Base-by-base conservation (phyloP, 345 rosid species). In the Stellera chamaejasme region DNA sequence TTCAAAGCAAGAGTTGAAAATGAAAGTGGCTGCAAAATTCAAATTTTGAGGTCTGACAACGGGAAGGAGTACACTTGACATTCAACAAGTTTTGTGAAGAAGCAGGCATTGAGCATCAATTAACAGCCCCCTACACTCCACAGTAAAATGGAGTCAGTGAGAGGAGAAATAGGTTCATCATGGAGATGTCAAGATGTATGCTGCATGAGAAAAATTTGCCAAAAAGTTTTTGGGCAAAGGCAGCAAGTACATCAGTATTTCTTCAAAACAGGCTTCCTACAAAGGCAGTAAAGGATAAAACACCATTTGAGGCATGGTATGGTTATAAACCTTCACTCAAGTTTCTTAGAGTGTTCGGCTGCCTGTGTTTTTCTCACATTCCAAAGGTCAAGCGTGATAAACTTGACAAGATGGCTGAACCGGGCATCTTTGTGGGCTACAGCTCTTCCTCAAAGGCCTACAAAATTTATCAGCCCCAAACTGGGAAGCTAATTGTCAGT, bases 171-270 rank as follows among this genome's bases (percentile, higher is more conserved):
- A 16, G n/a, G n/a, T 9, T 12, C 6, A 23, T 42, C 14, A 8
- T 65, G 50, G 68, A 64, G 50, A 64, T 64, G 68, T 26, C 62
- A 14, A 16, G 50, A 36, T 46, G 68, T 43, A 56, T 49, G 50
- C n/a, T 64, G 7, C 15, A 56, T 27, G 62, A 64, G 36, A 63
- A 54, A 26, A 56, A 56, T 12, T 8, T 64, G 6, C 56, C 67
- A 11, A 61, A 61, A 50, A 4, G 43, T 10, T 61, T 50, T 13
- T 61, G 58, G 65, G 65, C 50, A 2, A 48, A 63, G 32, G 61
- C 50, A 44, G 23, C 43, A 15, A 54, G 36, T 47, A 45, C 46
- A 10, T 16, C 14, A 5, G 14, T 63, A 10, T 63, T 54, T 39
- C 11, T 39, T 0, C 32, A 54, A 11, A 63, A 55, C 13, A 55